These are phyloP conservation scores for Geranium brycei DNA, from an alignment of 345 rosid genomes.

Conservation along the genomic window DNA sequence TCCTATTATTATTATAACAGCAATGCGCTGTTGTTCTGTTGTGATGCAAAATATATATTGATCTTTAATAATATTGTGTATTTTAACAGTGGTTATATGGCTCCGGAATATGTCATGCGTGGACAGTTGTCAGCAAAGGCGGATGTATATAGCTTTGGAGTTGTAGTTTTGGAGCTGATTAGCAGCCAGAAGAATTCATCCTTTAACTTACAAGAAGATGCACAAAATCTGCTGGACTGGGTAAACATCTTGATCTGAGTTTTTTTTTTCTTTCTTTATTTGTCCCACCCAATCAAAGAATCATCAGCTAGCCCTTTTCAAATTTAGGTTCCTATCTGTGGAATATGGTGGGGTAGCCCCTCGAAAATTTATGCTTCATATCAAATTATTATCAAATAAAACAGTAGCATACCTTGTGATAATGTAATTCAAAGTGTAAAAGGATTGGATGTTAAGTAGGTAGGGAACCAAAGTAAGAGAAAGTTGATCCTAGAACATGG, in stretches of 20 bases:
- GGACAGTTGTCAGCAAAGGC: conserved; percentile 71
- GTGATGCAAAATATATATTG: not conserved
- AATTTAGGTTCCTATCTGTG: not conserved
- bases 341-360: not conserved
- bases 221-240: conserved; percentile 77
- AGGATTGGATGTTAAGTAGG: no score
- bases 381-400: no score
- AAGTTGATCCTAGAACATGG: not conserved
- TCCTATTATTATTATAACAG: not conserved
- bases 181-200: conserved; percentile 67
- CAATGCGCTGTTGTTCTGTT: not conserved
- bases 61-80: not conserved
- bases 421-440: no score
- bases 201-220: conserved; percentile 34
- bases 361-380: not conserved
- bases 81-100: conserved; percentile 82
- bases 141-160: conserved; percentile 95
- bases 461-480: no score
- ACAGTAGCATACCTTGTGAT: not conserved
- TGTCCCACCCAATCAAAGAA: not conserved
- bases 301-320: not conserved
- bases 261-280: not conserved
- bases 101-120: conserved; percentile 88
- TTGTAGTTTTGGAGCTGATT: conserved; percentile 72
- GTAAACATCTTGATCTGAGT: conserved; percentile 27